phyloP scores from a whole-genome alignment of 176 grass and related monocot genomes.

The Themeda triandra region DNA sequence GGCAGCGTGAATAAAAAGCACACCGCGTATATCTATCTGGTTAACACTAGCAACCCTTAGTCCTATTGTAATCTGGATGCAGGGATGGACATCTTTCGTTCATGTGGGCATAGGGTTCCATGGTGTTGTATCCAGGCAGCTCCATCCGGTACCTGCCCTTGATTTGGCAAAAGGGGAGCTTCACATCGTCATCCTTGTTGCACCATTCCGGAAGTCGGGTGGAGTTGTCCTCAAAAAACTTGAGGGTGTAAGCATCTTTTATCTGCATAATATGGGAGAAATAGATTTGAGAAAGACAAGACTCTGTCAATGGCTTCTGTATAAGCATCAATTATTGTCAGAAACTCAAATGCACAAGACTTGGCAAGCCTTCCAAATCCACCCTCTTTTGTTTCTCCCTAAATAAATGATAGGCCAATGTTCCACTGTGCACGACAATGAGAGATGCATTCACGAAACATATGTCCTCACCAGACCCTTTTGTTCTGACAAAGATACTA shows the following conservation, averaged over 20 bases:
- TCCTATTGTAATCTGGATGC: constrained; percentile 63
- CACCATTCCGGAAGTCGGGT: constrained; percentile 79
- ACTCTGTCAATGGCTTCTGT: background rate
- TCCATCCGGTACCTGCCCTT: constrained; percentile 93
- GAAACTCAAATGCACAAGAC: background rate
- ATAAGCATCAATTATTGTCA: background rate
- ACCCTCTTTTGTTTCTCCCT: background rate
- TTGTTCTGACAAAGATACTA: background rate
- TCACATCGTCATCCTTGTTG: constrained; percentile 79
- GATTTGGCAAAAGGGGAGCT: constrained; percentile 94
- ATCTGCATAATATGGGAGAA: constrained; percentile 47
- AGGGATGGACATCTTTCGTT: constrained; percentile 88
- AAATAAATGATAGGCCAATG: background rate
- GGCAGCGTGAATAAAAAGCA: constrained; percentile 18
- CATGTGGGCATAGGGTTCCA: constrained; percentile 83
- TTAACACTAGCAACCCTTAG: constrained; percentile 73
- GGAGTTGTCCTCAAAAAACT: constrained; percentile 72
- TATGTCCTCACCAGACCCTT: background rate
- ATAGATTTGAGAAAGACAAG: background rate
- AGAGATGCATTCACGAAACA: background rate
- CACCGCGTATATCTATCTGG: background rate
- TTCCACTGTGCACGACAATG: background rate
- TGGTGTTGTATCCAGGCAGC: constrained; percentile 83
- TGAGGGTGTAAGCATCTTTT: constrained; percentile 96
- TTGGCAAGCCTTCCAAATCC: no score